A percentile compares a stretch with the other conserved stretches of the same genome.
phyloP scores from a whole-genome alignment of 306 rosid genomes.

The Leucaena leucocephala region DNA sequence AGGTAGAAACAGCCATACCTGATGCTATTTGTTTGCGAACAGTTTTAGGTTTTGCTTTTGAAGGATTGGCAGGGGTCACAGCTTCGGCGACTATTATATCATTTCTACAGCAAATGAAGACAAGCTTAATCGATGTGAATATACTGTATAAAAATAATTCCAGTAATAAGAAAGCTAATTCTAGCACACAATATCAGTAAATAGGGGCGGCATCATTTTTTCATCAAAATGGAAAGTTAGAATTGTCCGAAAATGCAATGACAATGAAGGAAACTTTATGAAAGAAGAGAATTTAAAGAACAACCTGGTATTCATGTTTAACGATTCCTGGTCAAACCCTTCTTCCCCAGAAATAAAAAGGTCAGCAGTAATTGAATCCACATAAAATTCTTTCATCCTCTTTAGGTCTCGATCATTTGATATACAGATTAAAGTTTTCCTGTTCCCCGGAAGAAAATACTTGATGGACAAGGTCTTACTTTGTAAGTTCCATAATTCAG shows the following conservation, averaged over 20 bases:
- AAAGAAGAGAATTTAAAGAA: conserved; percentile 8
- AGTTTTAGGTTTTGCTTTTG: conserved; percentile 17
- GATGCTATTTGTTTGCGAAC: conserved; percentile 8
- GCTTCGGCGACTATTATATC: conserved; percentile 49
- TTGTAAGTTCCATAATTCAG: conserved; percentile 47
- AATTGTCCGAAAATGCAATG: not conserved
- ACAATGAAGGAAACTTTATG: not conserved
- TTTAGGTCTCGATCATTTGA: conserved; percentile 55
- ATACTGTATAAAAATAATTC: not conserved
- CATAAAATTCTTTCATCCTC: conserved; percentile 61
- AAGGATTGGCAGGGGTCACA: conserved; percentile 35
- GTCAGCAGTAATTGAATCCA: conserved; percentile 53
- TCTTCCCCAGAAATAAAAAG: conserved; percentile 48
- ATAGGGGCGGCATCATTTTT: not conserved
- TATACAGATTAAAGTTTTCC: conserved; percentile 49
- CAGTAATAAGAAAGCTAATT: not conserved
- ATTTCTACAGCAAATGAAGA: conserved; percentile 42
- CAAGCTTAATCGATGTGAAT: conserved; percentile 9
- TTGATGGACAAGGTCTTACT: conserved; percentile 48
- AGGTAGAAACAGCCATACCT: conserved; percentile 17
- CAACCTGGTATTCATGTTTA: conserved; percentile 46
- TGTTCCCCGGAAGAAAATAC: conserved; percentile 59
- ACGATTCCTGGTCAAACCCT: conserved; percentile 40
- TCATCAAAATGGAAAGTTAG: conserved; percentile 4
- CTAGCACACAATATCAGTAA: not conserved